Evolutionary conservation across 805 yeast genomes (phyloP), one percentile per base, ranked within the genome.

Genomic region (Teunomyces panamensis): DNA sequence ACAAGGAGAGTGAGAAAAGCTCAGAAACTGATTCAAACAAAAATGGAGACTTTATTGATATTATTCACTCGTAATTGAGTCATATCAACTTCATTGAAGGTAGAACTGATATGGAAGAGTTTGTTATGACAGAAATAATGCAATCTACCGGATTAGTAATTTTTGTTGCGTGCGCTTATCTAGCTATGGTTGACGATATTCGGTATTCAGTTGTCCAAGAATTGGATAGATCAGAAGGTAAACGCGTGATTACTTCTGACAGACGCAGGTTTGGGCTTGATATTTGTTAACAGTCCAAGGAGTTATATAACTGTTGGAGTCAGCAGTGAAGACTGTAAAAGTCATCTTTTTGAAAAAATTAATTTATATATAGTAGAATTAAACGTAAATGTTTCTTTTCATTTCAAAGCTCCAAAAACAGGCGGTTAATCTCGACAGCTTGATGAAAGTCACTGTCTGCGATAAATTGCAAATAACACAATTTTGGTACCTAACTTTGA

Each of bases 211-310:
- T 83, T 4, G 71, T 77, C 0, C 54, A 67, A 39, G 59, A 74
- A 46, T 59, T 81, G 43, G 63, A 70, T 27, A 50, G 62, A 29
- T 41, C 43, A 7, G 48, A 56, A 24, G 59, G 71, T 13, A 68
- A 75, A 36, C 74, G 86, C 36, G 78, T 16, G 90, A 84, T 51
- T 83, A 82, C 56, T 83, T 73, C 59, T 95, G 88, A 59, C 91
- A 86, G 59, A 74, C 84, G 39, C 89, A 85, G 65, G 72, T 77
- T 10, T 87, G 95, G 94, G 68, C 74, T 1, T 69, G 52, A 17
- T 34, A n/a, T 29, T 29, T 29, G 30, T 29, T 29, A 9, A 8
- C 30, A 11, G 11, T 29, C 3, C 11, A 29, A 29, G 30, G 5
- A 29, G 6, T 29, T 29, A 6, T 5, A 20, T 20, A 20, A 20